These are phyloP conservation scores for sorghum (Sorghum bicolor) DNA, from an alignment of 176 grass and related monocot genomes.

Conservation along the genomic window DNA sequence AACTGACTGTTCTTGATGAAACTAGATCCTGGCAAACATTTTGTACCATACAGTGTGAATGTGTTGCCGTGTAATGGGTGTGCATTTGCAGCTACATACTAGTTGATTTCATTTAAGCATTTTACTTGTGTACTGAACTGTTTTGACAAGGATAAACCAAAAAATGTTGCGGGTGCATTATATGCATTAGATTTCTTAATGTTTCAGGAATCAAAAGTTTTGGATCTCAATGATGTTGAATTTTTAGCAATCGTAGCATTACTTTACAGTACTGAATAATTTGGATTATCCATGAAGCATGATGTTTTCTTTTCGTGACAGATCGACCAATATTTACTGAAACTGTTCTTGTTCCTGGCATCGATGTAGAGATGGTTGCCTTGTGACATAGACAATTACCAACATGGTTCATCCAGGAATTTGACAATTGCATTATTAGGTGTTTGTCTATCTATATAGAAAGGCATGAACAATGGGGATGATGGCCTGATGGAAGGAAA, in stretches of 20 bases:
- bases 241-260: neutral
- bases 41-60: neutral
- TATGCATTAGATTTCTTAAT: conserved; percentile 1
- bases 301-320: neutral
- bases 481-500: neutral
- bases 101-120: neutral
- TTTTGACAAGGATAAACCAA: neutral
- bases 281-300: neutral
- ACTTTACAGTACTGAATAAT: neutral
- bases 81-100: neutral
- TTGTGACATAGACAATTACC: neutral
- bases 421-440: neutral
- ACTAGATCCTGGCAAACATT: neutral
- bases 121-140: neutral
- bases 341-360: neutral
- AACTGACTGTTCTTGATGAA: neutral
- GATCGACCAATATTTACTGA: neutral
- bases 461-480: neutral
- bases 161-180: neutral
- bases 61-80: neutral
- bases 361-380: neutral
- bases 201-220: neutral
- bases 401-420: neutral
- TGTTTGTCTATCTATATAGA: neutral
- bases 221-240: neutral